Base-by-base conservation (phyloP, 345 rosid genomes). In the Eucalyptus urophylla region DNA sequence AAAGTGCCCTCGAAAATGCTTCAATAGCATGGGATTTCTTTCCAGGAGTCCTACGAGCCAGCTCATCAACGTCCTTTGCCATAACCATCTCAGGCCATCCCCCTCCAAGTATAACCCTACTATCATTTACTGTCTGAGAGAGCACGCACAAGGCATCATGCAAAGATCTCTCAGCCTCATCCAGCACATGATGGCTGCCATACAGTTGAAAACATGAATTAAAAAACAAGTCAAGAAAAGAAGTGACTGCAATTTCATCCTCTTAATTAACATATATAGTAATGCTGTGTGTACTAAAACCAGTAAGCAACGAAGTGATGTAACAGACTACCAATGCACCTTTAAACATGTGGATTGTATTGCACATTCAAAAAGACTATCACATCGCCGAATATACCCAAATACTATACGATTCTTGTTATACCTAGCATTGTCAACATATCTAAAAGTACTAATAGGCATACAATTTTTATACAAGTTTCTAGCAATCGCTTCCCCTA, bases 31-130 rank as follows among this genome's bases (percentile, higher is more conserved):
- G 98, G 5, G 99, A 96, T 90, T 93, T 98, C 93, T 98, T 98
- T 92, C 99, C 99, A 67, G 99, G 96, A 62, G 99, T 97, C 90
- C 90, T 95, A 7, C 96, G 94, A 72, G 99, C 99, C 86, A 98
- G 94, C 92, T 97, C 97, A 91, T 98, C 97, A 29, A 98, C 98
- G 86, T 94, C 99, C 94, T 95, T 97, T 11, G 99, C 97, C 99
- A 96, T 98, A 80, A 96, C 93, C 99, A 98, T 97, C 96, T 98
- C 99, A 65, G 99, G 99, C 99, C 99, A 98, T 90, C 99, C 99
- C 87, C 99, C 99, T 90, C 99, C 99, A 45, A 96, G 96, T 90
- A 98, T 90, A 44, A 98, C 99, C 92, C 99, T 93, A 86, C 95
- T 93, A 93, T 98, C 99, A 85, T 95, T 97, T 49, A 98, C 98